phyloP scores from a whole-genome alignment of 2,329 filamentous ascomycete species.

The Neopestalotiopsis sp. region DNA sequence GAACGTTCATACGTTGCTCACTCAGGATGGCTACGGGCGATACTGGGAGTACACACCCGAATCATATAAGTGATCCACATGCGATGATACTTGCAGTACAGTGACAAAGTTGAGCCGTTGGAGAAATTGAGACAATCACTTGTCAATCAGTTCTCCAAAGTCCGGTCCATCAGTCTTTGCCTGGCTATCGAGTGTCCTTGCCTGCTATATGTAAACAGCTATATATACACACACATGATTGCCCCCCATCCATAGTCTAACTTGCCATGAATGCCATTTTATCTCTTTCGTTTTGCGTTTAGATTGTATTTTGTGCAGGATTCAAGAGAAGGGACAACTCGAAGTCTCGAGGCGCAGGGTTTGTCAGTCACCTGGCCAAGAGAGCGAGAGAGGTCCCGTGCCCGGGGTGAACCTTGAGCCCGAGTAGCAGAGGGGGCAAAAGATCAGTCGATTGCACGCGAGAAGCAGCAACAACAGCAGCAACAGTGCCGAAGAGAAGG shows the following conservation, averaged over 20 bases:
- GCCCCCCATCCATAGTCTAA: not conserved
- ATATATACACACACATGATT: not conserved
- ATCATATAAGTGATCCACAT: not conserved
- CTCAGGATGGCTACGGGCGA: not conserved
- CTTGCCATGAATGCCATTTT: not conserved
- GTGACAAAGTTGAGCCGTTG: not conserved
- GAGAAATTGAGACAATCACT: slow-evolving; percentile 4
- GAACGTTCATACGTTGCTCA: not conserved
- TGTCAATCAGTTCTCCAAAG: not conserved
- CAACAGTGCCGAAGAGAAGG: not conserved
- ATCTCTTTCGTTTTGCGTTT: not conserved
- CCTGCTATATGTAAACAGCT: not conserved
- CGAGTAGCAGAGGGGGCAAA: slow-evolving; percentile 5
- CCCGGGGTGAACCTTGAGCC: slow-evolving; percentile 8
- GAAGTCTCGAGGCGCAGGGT: not conserved
- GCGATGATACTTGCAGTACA: not conserved
- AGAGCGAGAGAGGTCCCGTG: slow-evolving; percentile 7
- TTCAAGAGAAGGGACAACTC: not conserved
- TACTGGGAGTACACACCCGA: not conserved
- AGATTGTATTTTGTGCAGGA: not conserved
- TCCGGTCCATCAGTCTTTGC: not conserved
- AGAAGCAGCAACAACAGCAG: slow-evolving; percentile 4
- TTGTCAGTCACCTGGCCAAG: not conserved
- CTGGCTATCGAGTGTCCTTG: not conserved
- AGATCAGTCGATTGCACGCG: slow-evolving; percentile 13